Conservation (phyloP, 192 early-diverging fungal species). For the Umbelopsis isabellina region DNA sequence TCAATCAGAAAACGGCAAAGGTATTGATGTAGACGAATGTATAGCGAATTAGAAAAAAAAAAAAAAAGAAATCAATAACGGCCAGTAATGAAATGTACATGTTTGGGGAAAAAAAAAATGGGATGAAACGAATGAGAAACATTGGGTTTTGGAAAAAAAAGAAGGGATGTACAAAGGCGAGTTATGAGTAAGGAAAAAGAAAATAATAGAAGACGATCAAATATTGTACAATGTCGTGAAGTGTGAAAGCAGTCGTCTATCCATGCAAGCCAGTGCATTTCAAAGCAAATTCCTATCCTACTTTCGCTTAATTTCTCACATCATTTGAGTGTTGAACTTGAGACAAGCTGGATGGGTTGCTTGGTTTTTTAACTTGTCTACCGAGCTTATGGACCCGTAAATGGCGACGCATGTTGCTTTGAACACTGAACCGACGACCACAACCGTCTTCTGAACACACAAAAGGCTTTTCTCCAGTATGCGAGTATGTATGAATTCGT, state of each 20-base stretch:
- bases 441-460: constrained; percentile 66
- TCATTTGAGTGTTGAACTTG: background rate
- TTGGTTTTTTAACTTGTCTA: constrained; percentile 30
- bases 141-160: background rate
- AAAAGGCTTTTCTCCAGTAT: constrained; percentile 80
- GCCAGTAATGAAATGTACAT: too few species aligned
- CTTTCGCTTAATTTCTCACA: background rate
- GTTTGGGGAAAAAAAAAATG: background rate
- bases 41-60: too few species aligned
- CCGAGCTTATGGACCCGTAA: constrained; percentile 54
- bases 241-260: background rate
- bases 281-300: too few species aligned
- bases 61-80: too few species aligned
- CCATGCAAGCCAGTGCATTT: too few species aligned
- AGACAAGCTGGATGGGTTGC: background rate
- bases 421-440: constrained; percentile 68
- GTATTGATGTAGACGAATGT: too few species aligned
- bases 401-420: constrained; percentile 80
- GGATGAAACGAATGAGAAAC: background rate
- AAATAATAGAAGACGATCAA: background rate
- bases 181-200: background rate
- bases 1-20: too few species aligned
- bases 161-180: background rate
- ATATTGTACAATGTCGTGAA: background rate
- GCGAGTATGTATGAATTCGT: constrained; percentile 70